Conservation (phyloP, 1,139 yeast species). For the Hemisphaericaspora xylofermentans region DNA sequence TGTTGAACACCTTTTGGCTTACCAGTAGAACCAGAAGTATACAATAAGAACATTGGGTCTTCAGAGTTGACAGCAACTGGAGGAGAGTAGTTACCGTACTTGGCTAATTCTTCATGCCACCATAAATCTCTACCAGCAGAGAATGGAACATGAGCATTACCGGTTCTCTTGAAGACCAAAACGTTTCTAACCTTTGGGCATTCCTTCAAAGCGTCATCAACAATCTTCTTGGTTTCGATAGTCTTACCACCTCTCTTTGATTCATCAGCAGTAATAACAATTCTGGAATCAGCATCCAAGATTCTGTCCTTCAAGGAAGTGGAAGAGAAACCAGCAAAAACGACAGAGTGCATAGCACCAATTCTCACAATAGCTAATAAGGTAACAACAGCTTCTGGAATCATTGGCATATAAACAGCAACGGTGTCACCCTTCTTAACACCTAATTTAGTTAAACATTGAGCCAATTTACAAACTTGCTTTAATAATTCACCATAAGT, state of each 20-base stretch:
- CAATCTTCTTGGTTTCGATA: conserved; percentile 78
- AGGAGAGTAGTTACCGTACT: conserved; percentile 63
- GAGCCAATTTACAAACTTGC: conserved; percentile 69
- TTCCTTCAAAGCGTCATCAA: conserved; percentile 73
- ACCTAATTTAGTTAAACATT: conserved; percentile 62
- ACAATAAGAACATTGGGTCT: conserved; percentile 62
- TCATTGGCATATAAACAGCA: conserved; percentile 85
- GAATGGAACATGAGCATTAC: conserved; percentile 65
- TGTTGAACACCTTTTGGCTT: conserved; percentile 73
- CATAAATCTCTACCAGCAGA: conserved; percentile 64
- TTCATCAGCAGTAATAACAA: conserved; percentile 79
- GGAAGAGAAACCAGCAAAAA: conserved; percentile 81
- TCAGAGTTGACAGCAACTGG: conserved; percentile 61
- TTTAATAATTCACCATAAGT: conserved; percentile 72
- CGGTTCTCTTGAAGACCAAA: conserved; percentile 72
- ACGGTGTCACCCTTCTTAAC: conserved; percentile 82
- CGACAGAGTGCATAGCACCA: conserved; percentile 82
- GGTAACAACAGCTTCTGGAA: conserved; percentile 75
- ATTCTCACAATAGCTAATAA: conserved; percentile 72
- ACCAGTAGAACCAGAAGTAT: conserved; percentile 71
- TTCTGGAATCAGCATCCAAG: conserved; percentile 69
- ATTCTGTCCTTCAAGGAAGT: conserved; percentile 76
- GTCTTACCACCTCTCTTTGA: conserved; percentile 81
- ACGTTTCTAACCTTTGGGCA: conserved; percentile 71
- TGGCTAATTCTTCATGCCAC: conserved; percentile 77